Evolutionary conservation across 2,329 filamentous ascomycete genomes (phyloP), one percentile per base, ranked within the genome.

Genomic region (Ascochyta koolunga): DNA sequence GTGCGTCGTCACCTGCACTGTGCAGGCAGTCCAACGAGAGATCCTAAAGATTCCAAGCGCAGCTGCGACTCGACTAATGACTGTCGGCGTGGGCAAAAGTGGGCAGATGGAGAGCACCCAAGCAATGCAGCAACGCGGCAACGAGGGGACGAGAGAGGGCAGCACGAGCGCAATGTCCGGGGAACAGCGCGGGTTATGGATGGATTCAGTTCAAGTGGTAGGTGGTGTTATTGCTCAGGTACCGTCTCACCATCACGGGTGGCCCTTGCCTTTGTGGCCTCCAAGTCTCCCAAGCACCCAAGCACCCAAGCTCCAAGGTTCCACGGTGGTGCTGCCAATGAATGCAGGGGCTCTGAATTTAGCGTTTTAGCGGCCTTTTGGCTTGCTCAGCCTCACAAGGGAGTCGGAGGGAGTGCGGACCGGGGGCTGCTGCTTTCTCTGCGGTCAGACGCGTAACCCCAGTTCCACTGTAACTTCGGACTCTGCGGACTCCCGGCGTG

Each of bases 181-280:
- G 45, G 40, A 47, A 54, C 27, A 43, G 50, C 35, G 15, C 19
- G 10, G 44, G 44, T 36, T 48, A 43, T 54, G 39, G 50, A 48
- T 44, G 36, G 15, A 48, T 21, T 5, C 19, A 41, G 37, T 50
- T 45, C 51, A 54, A 50, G 45, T 50, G 45, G 37, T 32, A 42
- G 43, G 38, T 54, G 44, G 44, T 39, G 50, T 38, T 31, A 22
- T 18, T 27, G 39, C 38, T 54, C 51, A 54, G 51, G 51, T 54
- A 54, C 45, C 44, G 50, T 54, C 50, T 49, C 42, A 40, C 11
- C 27, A 36, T 36, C 5, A 24, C 35, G 36, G 35, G 44, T 9
- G 18, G 35, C 35, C 35, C 31, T 33, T 33, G 31, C 31, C 31
- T 33, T 33, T 29, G 15, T 33, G 31, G 31, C n/a, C 31, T 24